Base-by-base conservation (phyloP, 2,329 filamentous ascomycete species). In the Epicoccum sorghinum region DNA sequence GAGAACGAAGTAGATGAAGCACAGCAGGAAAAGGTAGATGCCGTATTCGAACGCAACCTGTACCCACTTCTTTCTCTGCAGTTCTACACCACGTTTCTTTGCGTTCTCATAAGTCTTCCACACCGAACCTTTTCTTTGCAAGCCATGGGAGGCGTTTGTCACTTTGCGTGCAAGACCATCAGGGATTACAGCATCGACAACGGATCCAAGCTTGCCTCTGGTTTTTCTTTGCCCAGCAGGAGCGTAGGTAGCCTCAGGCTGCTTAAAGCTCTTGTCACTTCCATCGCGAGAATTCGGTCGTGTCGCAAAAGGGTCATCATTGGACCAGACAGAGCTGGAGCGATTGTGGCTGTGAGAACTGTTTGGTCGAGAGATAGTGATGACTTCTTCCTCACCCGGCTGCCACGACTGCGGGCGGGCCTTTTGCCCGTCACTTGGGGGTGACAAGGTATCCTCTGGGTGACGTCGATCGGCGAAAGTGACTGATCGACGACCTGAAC, bases 1-100 rank as follows among this genome's bases (percentile, higher is more conserved):
- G 1, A 80, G 65, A n/a, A 80, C 75, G 22, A 81, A 78, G 52
- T 80, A 80, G 27, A 79, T 65, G 49, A 80, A 76, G 10, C 65
- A 65, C 3, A 75, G 14, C 22, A 66, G 39, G 35, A 37, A 76
- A 2, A 69, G 32, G 46, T 79, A 79, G 25, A 77, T 59, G 29
- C 64, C 55, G 44, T 72, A 76, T 59, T 78, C 74, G 47, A 79
- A 78, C 4, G 68, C 46, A 1, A 71, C 10, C 48, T 75, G 74
- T 22, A 69, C 69, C 68, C 69, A 75, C 38, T 69, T 64, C 38
- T 68, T 67, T 18, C 75, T 62, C 47, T 74, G 64, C 5, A 67
- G 41, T 25, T 67, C 37, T 18, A 29, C 33, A 10, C 64, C 60
- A 35, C 64, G 60, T 44, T 58, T 38, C 47, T 68, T 68, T 18